Percentiles rank a stretch among this genome's conserved stretches.
Conservation (phyloP, 306 rosid species). For the Purshia tridentata region DNA sequence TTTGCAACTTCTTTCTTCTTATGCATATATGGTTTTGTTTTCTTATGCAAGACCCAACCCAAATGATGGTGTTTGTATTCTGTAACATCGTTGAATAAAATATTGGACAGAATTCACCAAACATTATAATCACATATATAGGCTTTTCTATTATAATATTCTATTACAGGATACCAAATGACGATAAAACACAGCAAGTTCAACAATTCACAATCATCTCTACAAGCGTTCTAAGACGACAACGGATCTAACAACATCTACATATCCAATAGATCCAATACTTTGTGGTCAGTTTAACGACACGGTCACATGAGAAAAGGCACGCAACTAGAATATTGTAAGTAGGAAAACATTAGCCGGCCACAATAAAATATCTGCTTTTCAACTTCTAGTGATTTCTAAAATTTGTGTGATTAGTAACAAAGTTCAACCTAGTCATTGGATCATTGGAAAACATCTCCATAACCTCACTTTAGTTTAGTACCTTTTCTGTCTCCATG, state of each 20-base stretch:
- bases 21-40: no score
- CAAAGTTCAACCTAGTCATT: not conserved
- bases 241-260: no score
- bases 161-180: constrained; percentile 1
- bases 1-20: not conserved
- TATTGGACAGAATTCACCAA: no score
- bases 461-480: constrained; percentile 26
- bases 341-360: constrained; percentile 11
- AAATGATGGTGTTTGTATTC: no score
- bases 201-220: not conserved
- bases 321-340: constrained; percentile 13
- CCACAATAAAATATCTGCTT: constrained; percentile 9
- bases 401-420: constrained; percentile 26
- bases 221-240: not conserved
- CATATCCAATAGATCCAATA: not conserved
- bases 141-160: not conserved
- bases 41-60: no score
- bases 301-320: constrained; percentile 24
- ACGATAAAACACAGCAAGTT: not conserved
- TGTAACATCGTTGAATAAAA: not conserved
- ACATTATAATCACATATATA: not conserved
- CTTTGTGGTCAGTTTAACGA: not conserved
- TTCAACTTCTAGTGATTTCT: constrained; percentile 11
- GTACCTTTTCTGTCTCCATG: constrained; percentile 25
- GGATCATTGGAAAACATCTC: constrained; percentile 34